Base-by-base conservation (phyloP, 805 yeast species). In the Spathaspora girioi region DNA sequence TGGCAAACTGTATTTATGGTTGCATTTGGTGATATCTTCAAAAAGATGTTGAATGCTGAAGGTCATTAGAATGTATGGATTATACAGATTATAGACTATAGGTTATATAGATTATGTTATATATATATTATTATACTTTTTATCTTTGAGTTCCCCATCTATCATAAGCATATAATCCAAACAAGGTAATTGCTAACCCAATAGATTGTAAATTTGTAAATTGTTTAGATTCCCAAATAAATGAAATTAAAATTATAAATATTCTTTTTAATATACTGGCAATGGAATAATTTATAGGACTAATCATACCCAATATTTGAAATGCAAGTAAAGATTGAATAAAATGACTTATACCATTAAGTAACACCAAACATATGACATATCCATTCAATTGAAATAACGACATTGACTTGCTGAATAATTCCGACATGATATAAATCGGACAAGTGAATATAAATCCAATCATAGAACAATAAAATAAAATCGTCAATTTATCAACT, bases 1-100 rank as follows among this genome's bases (percentile, higher is more conserved):
- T 94, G 98, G 97, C 99, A 94, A 77, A 93, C 98, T 2, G 90
- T 93, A 45, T 93, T 96, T 70, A 93, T 93, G 98, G 98, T 93
- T 53, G 97, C 97, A 11, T 83, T 94, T 59, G 99, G 98, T 68
- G 99, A 94, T 66, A 89, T 91, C 43, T 69, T 73, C 63, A 74
- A 72, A 62, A 66, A 62, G 56, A 55, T 70, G 66, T 67, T 74
- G 59, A 73, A 73, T 50, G 66, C 75, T 38, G 74, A 74, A 23
- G 73, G 74, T 45, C 40, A 44, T 31, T 44, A 44, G 7, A 43
- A n/a, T n/a, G n/a, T n/a, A n/a, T n/a, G n/a, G n/a, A n/a, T n/a
- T n/a, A n/a, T n/a, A n/a, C n/a, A n/a, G n/a, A n/a, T n/a, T n/a
- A n/a, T n/a, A n/a, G n/a, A n/a, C n/a, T n/a, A n/a, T n/a, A n/a